Evolutionary conservation across 23 red algal species (phyloP).

Genomic region (Gracilaria vermiculophylla): DNA sequence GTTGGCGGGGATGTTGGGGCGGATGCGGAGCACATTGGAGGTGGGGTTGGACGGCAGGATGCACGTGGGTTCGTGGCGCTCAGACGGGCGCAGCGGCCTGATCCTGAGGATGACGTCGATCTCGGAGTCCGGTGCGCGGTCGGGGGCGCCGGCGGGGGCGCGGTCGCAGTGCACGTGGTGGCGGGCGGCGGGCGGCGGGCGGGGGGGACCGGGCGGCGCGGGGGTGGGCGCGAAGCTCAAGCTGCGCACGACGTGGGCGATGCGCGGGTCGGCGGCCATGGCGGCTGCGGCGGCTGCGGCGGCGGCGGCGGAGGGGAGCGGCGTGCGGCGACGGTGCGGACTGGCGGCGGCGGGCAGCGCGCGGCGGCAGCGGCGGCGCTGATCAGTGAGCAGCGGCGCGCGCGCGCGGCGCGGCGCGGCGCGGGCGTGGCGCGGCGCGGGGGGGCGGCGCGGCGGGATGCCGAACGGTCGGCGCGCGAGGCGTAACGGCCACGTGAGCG

Average conservation of each 20-base stretch:
- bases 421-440: neutral
- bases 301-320: too few relatives aligned
- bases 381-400: too few relatives aligned
- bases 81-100: slow-evolving; percentile 13
- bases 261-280: neutral
- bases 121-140: neutral
- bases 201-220: too few relatives aligned
- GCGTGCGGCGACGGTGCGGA: too few relatives aligned
- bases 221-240: slow-evolving; percentile 47
- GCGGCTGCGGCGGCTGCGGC: too few relatives aligned
- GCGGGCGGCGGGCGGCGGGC: neutral
- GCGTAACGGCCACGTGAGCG: slow-evolving; percentile 3
- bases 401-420: neutral
- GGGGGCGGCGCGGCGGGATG: neutral
- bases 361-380: too few relatives aligned
- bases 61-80: slow-evolving; percentile 13
- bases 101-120: slow-evolving; percentile 54
- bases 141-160: neutral
- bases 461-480: neutral
- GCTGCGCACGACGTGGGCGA: slow-evolving; percentile 10
- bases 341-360: too few relatives aligned
- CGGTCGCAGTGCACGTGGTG: neutral
- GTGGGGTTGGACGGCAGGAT: neutral
- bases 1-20: slow-evolving; percentile 1
- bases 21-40: slow-evolving; percentile 7